phyloP scores from a whole-genome alignment of 169 alveolate genomes.

The Plasmodium cynomolgi region DNA sequence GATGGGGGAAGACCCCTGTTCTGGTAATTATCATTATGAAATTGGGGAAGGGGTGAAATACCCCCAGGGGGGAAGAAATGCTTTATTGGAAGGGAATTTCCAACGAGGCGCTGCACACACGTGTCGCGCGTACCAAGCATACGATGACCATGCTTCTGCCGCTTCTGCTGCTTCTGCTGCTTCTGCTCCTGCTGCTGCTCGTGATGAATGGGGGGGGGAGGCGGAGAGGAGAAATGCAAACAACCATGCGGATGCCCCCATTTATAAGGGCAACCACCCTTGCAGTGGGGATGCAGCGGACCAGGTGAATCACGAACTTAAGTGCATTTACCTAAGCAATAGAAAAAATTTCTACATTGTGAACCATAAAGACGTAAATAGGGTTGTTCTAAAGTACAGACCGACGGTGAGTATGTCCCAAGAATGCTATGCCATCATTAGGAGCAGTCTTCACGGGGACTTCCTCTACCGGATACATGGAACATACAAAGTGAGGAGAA shows the following conservation, averaged over 20 bases:
- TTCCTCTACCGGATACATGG: constrained; percentile 45
- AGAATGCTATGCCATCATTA: constrained; percentile 43
- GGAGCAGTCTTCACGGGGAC: constrained; percentile 40
- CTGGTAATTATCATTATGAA: constrained; percentile 8
- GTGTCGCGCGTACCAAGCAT: neutral
- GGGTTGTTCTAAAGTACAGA: constrained; percentile 24
- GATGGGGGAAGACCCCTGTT: neutral
- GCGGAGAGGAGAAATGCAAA: neutral
- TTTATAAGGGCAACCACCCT: neutral
- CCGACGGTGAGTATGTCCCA: constrained; percentile 36
- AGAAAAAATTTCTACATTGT: constrained; percentile 10
- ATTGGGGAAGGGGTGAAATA: neutral
- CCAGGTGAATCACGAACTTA: neutral
- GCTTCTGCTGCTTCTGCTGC: too few relatives aligned
- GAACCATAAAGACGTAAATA: neutral
- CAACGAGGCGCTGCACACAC: neutral
- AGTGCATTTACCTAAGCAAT: constrained; percentile 59
- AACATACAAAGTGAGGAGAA: constrained; percentile 23
- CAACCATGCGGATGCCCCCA: neutral
- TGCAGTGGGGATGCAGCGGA: neutral
- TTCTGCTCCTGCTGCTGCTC: neutral
- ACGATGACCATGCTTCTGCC: too few relatives aligned
- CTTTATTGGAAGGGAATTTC: neutral
- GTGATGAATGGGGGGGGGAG: neutral
- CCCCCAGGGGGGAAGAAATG: neutral